phyloP scores from a whole-genome alignment of 352 stramenopile species.

The Poterioochromonas sp. region DNA sequence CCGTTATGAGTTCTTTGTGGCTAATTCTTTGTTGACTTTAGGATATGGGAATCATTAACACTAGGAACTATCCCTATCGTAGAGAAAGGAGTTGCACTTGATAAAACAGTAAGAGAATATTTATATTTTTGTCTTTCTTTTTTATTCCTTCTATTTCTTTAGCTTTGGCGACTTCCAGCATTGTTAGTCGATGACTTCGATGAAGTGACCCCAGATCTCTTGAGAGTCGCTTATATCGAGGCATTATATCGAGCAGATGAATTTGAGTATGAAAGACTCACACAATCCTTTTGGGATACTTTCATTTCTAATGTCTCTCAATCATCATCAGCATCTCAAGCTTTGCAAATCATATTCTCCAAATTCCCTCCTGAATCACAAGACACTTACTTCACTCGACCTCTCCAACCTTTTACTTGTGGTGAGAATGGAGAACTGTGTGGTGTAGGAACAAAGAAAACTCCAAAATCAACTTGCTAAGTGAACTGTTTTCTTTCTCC shows the following conservation, averaged over 20 bases:
- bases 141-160: background rate
- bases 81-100: constrained; percentile 21
- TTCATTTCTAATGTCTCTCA: constrained; percentile 15
- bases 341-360: background rate
- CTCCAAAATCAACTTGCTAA: constrained; percentile 1
- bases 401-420: background rate
- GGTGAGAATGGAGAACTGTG: background rate
- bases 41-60: background rate
- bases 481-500: too few species aligned
- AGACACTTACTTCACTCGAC: background rate
- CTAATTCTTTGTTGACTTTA: background rate
- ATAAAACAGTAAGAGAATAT: constrained; percentile 10
- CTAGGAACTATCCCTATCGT: constrained; percentile 13
- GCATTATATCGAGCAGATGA: constrained; percentile 32
- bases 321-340: background rate
- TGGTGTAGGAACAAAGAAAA: background rate
- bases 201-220: background rate
- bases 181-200: constrained; percentile 28
- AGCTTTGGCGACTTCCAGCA: constrained; percentile 21
- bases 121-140: background rate
- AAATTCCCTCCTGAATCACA: background rate
- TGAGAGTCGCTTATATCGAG: constrained; percentile 26
- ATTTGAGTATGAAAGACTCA: constrained; percentile 27
- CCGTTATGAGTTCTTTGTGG: background rate
- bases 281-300: constrained; percentile 2